Percentiles rank a stretch among this genome's conserved stretches.
phyloP scores from a whole-genome alignment of 345 rosid genomes.

The Rhizophora mangle region DNA sequence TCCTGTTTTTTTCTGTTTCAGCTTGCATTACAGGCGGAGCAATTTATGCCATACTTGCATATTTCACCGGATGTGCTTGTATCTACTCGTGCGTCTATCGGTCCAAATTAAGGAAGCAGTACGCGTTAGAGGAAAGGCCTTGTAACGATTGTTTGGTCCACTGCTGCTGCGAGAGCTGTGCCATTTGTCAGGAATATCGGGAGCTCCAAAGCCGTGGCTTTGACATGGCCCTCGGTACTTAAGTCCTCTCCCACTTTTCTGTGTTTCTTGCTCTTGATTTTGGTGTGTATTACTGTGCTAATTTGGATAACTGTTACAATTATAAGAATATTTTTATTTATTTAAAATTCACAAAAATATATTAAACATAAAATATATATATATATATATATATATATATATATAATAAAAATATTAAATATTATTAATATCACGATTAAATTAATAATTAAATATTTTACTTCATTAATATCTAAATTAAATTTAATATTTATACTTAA shows the following conservation, averaged over 20 bases:
- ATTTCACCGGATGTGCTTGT: constrained; percentile 6
- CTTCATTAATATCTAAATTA: too few relatives aligned
- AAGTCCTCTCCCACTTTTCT: neutral
- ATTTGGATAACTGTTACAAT: too few relatives aligned
- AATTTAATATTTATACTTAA: too few relatives aligned
- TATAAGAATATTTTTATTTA: too few relatives aligned
- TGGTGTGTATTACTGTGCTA: neutral
- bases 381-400: too few relatives aligned
- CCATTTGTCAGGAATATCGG: constrained; percentile 35
- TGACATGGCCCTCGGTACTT: constrained; percentile 33
- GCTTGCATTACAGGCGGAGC: constrained; percentile 34
- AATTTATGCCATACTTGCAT: constrained; percentile 12
- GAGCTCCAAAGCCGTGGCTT: constrained; percentile 45
- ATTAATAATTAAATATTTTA: too few relatives aligned
- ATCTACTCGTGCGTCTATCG: constrained; percentile 25
- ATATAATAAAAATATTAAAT: too few relatives aligned
- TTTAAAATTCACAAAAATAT: too few relatives aligned
- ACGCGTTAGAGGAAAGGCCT: constrained; percentile 14
- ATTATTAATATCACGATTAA: too few relatives aligned
- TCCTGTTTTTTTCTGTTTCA: neutral
- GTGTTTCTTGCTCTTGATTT: neutral
- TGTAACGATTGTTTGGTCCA: constrained; percentile 25
- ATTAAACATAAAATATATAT: too few relatives aligned
- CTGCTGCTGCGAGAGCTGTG: constrained; percentile 21
- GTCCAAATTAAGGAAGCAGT: constrained; percentile 25